Conservation (phyloP, 1,139 yeast species). For the Debaryomycetaceae sp. region DNA sequence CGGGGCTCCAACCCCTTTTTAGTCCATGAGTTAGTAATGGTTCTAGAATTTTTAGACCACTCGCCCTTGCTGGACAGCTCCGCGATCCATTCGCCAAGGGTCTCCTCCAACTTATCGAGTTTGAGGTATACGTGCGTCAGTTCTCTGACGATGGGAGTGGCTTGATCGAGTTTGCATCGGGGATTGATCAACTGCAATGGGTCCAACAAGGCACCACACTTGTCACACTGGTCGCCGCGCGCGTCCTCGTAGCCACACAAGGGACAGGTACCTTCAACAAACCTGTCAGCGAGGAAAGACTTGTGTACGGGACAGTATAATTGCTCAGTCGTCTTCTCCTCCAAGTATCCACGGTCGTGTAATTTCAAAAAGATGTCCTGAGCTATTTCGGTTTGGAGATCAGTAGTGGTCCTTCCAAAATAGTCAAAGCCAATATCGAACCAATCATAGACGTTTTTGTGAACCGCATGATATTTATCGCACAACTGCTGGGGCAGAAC, state of each 20-base stretch:
- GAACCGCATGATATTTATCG: slow-evolving; percentile 80
- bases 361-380: slow-evolving; percentile 81
- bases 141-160: slow-evolving; percentile 66
- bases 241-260: slow-evolving; percentile 93
- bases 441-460: slow-evolving; percentile 90
- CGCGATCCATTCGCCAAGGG: slow-evolving; percentile 62
- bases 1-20: slow-evolving; percentile 89
- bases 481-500: slow-evolving; percentile 82
- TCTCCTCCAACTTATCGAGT: slow-evolving; percentile 72
- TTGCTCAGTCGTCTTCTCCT: slow-evolving; percentile 82
- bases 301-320: slow-evolving; percentile 84
- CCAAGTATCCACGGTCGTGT: slow-evolving; percentile 63
- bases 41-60: slow-evolving; percentile 87
- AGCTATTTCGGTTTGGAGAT: slow-evolving; percentile 85
- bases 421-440: slow-evolving; percentile 89
- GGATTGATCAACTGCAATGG: slow-evolving; percentile 92
- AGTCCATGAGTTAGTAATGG: slow-evolving; percentile 86
- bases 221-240: slow-evolving; percentile 98
- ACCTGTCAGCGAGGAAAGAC: slow-evolving; percentile 90
- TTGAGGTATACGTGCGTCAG: slow-evolving; percentile 82
- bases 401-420: slow-evolving; percentile 94
- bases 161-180: slow-evolving; percentile 84
- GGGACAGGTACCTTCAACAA: slow-evolving; percentile 96
- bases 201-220: slow-evolving; percentile 81
- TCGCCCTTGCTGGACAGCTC: slow-evolving; percentile 58